Conservation (phyloP, 495 filamentous ascomycete species). For the Penicillium parvum region DNA sequence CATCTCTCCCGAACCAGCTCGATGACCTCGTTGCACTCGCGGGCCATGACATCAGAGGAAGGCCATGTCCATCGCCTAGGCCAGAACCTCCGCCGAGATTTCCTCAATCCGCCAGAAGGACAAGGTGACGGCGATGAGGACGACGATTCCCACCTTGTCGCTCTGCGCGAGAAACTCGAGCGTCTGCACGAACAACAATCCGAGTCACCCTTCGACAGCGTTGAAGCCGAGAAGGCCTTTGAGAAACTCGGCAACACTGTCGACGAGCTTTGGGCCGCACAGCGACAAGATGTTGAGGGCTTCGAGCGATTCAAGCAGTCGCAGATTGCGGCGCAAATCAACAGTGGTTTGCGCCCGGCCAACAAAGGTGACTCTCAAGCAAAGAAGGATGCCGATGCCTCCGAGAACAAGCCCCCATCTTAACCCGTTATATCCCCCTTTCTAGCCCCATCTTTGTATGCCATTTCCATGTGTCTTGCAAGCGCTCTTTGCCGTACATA, state of each 20-base stretch:
- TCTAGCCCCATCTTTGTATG: not conserved
- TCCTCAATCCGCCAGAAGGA: conserved; percentile 46
- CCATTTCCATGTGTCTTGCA: not conserved
- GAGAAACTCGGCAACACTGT: conserved; percentile 54
- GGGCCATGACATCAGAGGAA: conserved; percentile 80
- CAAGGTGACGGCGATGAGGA: conserved; percentile 30
- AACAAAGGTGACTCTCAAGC: not conserved
- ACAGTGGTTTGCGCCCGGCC: conserved; percentile 35
- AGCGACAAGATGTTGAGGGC: conserved; percentile 53
- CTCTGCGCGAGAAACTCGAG: conserved; percentile 60
- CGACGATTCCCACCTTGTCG: conserved; percentile 52
- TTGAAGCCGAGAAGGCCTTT: conserved; percentile 56
- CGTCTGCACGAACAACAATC: conserved; percentile 57
- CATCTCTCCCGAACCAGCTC: conserved; percentile 67
- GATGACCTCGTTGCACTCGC: conserved; percentile 73
- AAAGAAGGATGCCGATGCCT: conserved; percentile 4
- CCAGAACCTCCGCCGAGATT: conserved; percentile 71
- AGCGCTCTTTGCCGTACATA: not conserved
- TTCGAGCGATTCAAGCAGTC: conserved; percentile 64
- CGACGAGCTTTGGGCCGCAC: conserved; percentile 47
- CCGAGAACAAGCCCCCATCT: conserved; percentile 10
- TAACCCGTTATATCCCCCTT: not conserved
- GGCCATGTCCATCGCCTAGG: conserved; percentile 81
- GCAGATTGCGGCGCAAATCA: conserved; percentile 62
- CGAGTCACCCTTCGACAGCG: conserved; percentile 47